Base-by-base conservation (phyloP, 2,329 filamentous ascomycete species). In the Sclerotinia sclerotiorum region DNA sequence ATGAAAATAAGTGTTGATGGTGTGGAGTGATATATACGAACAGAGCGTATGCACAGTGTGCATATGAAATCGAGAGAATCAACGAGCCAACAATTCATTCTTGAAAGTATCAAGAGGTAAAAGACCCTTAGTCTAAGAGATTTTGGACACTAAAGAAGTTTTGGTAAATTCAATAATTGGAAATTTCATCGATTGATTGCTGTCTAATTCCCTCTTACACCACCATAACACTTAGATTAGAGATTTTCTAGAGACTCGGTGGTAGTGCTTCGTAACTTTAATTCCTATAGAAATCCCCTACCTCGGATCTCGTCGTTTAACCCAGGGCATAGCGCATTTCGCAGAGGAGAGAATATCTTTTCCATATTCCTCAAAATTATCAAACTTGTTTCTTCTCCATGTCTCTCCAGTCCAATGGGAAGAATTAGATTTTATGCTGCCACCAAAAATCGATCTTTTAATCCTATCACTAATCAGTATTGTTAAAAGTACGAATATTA, bases 301-400 rank as follows among this genome's bases (percentile, higher is more conserved):
- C 8, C 2, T 21, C 19, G n/a, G n/a, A 51, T 21, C 46, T 51
- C 17, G 27, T 13, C 51, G 15, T 11, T 62, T 62, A 15, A 27
- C 27, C 60, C 60, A 49, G 8, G n/a, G 60, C 29, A 62, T 51
- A 4, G 60, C 60, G 21, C 39, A 46, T 15, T 62, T 62, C 2
- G 60, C 60, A 19, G 60, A 62, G 46, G 29, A 32, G 15, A 62
- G 4, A 10, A 62, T 51, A 8, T 62, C 60, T 39, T 62, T 62
- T 15, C 60, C 46, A 62, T 62, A 62, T 51, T 62, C 60, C 29
- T 62, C 60, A 15, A 62, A 51, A 7, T 39, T 27, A 15, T 51
- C 60, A 19, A 62, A 46, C 39, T 27, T 39, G 10, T 21, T 62
- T 19, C 29, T 62, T 7, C 13, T 62, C 21, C 19, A 21, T 15